Evolutionary conservation across 176 grass and related monocot genomes (phyloP), one percentile per base, ranked within the genome.

Genomic region (Chrysopogon serrulatus): DNA sequence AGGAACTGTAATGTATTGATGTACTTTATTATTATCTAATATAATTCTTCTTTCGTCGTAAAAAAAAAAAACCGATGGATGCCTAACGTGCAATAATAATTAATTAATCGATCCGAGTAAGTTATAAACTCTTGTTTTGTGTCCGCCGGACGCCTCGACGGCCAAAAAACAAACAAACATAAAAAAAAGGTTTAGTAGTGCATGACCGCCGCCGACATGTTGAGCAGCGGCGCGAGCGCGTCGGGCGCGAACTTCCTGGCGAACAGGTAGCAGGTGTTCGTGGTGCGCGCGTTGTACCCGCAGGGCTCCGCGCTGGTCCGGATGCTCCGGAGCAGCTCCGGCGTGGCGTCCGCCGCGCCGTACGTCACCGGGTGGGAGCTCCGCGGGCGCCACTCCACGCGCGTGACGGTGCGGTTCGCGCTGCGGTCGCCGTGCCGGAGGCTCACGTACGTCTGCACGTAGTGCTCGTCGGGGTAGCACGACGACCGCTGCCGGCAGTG

Each of bases 391-490:
- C 95, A 98, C 61, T 98, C 92, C 1, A 95, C 92, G 86, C 79
- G 94, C 7, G 95, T 91, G 42, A 95, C 79, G 13, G 90, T 95
- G 80, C 92, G 89, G 79, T 98, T 98, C 4, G 92, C 73, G 73
- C 90, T 98, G n/a, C 27, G 24, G 4, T 5, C 74, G 16, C 82
- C 87, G 27, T 90, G 91, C 53, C 92, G 84, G 92, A 95, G 76
- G 86, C 48, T 68, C 21, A 93, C 74, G 48, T 75, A 84, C 80
- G 95, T 93, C 36, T 71, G 86, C 43, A 95, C 84, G 92, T 98
- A 98, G 81, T 98, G 95, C 82, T 95, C 95, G 60, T 98, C 95
- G 37, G 95, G 95, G 76, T 93, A 98, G 84, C 95, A 98, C 44
- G 92, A 69, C 21, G 95, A n/a, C n/a, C n/a, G n/a, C n/a, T n/a